Evolutionary conservation across 2,329 filamentous ascomycete genomes (phyloP), one percentile per base, ranked within the genome.

Genomic region (Ophiosphaerella herpotricha): DNA sequence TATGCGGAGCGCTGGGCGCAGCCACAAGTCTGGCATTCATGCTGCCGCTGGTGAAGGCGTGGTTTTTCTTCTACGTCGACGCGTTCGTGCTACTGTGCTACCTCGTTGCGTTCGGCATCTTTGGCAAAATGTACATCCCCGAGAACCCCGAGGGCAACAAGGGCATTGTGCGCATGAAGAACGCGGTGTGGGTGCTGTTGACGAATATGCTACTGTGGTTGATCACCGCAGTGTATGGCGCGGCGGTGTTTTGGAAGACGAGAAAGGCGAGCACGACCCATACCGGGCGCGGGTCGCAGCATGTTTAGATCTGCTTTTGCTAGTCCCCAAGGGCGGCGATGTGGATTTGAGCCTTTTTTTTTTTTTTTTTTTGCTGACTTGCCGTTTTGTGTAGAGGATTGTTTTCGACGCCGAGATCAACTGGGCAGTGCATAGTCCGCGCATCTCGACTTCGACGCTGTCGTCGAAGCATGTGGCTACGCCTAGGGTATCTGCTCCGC

Each of bases 171-270:
- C 82, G 89, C 48, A 96, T 96, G 91, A 91, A 91, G 77, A 85
- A 87, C 67, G 89, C 90, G 5, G 89, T 94, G 13, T 96, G 90
- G 89, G 80, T 96, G 39, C 88, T 93, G 71, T 73, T 96, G 43
- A 77, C 82, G 39, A 90, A 87, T 69, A 82, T 90, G 71, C 68
- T 90, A 12, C 78, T 96, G 43, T 96, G 91, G 91, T 75, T 91
- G 42, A 72, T 86, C 39, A 85, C 84, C 3, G 80, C 83, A 4
- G 50, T 82, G 11, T 83, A 80, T 24, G 77, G 82, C 12, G 76
- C 77, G 12, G 68, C 79, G 1, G 82, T 87, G 67, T 90, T 85
- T 80, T 84, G 63, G 64, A 67, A 59, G 57, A 39, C 54, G 11
- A 53, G 60, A 14, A 70, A 64, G 64, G 67, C 61, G 67, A 64